phyloP scores from a whole-genome alignment of 306 rosid species.

The Begonia fuchsioides region DNA sequence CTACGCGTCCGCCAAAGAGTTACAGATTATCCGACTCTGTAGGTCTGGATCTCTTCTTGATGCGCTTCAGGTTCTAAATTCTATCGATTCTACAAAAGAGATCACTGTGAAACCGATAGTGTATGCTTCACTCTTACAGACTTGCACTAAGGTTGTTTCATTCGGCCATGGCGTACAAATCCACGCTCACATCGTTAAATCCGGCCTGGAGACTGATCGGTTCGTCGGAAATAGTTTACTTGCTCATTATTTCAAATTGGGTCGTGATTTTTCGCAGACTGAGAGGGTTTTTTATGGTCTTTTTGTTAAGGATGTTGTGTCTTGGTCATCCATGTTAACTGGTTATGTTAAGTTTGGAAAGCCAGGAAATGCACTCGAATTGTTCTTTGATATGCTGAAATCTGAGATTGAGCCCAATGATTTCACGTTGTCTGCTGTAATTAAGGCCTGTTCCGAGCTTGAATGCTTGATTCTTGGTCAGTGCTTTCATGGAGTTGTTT shows the following conservation, averaged over 20 bases:
- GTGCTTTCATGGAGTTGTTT: conserved; percentile 43
- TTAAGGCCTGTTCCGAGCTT: conserved; percentile 53
- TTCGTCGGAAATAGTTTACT: conserved; percentile 74
- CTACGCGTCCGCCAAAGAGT: conserved; percentile 12
- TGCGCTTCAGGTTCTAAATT: conserved; percentile 37
- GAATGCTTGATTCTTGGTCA: conserved; percentile 26
- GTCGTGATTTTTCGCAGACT: conserved; percentile 29
- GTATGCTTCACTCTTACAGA: conserved; percentile 63
- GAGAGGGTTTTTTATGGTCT: conserved; percentile 42
- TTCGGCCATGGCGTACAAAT: conserved; percentile 41
- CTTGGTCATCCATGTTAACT: conserved; percentile 73
- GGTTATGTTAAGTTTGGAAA: conserved; percentile 39
- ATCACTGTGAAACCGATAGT: conserved; percentile 33
- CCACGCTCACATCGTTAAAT: conserved; percentile 54
- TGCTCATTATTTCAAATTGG: conserved; percentile 53
- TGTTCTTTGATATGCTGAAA: conserved; percentile 41
- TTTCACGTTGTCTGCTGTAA: conserved; percentile 52
- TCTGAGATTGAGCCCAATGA: conserved; percentile 45
- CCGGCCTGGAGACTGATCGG: conserved; percentile 55
- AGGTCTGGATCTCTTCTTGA: conserved; percentile 26
- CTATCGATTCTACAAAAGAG: conserved; percentile 10
- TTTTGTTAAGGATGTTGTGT: conserved; percentile 45
- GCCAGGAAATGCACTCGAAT: conserved; percentile 17
- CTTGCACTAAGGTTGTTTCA: conserved; percentile 31
- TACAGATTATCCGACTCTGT: conserved; percentile 35